Evolutionary conservation across 2,329 filamentous ascomycete species (phyloP).

Genomic region (Aureobasidium leucospermi): DNA sequence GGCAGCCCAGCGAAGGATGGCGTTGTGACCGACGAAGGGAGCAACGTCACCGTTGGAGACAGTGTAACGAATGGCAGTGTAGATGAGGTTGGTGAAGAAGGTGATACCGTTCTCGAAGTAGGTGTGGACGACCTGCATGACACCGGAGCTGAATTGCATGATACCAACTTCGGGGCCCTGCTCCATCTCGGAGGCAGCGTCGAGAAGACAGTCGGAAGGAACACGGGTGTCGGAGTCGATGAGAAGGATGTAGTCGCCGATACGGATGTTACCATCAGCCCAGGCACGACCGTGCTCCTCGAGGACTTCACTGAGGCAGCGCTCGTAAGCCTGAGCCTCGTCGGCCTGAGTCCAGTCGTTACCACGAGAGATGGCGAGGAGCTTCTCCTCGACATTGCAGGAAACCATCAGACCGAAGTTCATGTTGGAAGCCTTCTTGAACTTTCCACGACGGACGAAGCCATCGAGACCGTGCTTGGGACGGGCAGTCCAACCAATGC

Average conservation of each 20-base stretch:
- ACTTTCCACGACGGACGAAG: conserved; percentile 54
- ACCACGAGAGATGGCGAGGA: conserved; percentile 35
- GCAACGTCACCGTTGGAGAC: conserved; percentile 66
- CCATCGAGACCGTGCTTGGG: conserved; percentile 44
- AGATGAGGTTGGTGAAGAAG: conserved; percentile 73
- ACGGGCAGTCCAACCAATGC: conserved; percentile 44
- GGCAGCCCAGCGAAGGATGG: conserved; percentile 63
- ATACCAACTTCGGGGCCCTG: conserved; percentile 62
- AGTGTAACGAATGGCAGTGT: conserved; percentile 63
- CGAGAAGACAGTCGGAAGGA: conserved; percentile 59
- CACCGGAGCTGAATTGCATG: conserved; percentile 64
- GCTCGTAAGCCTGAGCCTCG: conserved; percentile 42
- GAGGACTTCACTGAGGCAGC: conserved; percentile 43
- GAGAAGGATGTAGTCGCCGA: conserved; percentile 58
- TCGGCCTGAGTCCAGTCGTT: conserved; percentile 30
- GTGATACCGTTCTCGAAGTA: conserved; percentile 73
- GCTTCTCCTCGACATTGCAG: conserved; percentile 54
- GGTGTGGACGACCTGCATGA: conserved; percentile 67
- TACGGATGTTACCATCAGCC: conserved; percentile 54
- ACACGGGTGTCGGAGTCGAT: conserved; percentile 65
- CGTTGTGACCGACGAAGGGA: conserved; percentile 73
- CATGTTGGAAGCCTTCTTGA: conserved; percentile 68
- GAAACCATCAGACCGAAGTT: conserved; percentile 60
- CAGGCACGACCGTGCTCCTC: conserved; percentile 49
- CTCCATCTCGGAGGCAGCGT: conserved; percentile 66